Evolutionary conservation across 305 asterid genomes (phyloP), one percentile per base, ranked within the genome.

Genomic region (Fraxinus greggii): DNA sequence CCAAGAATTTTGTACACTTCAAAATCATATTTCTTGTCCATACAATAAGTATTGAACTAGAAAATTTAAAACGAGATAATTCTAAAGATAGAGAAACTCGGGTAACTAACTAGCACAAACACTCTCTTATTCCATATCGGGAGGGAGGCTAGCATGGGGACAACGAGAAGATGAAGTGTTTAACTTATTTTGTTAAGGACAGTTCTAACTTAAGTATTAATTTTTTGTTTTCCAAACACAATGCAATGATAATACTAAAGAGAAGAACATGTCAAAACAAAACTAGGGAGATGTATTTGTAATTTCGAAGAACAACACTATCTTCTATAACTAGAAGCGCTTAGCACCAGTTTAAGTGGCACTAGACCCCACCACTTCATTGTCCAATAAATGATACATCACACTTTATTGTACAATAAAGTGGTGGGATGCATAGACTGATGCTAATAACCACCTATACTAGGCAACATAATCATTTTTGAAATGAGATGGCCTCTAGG

Each of bases 21-120:
- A 75, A 79, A 38, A 26, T 73, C 85, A 48, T 73, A 79, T 82
- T 70, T 61, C 26, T 26, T 40, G 13, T 65, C n/a, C 4, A 7
- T 19, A 19, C 24, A 19, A 59, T 7, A 31, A 59, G 19, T 48
- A 48, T 15, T 56, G 26, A 5, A 56, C 67, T 42, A 42, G 17
- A 12, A 42, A 10, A 40, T 2, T 42, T 42, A 42, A 42, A 42
- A 42, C 17, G 51, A 12, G n/a, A 42, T 42, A 42, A 12, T 42
- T 42, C 17, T 2, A 42, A 56, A 19, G 59, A 17, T 15, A 48
- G 59, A 48, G 21, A 13, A 48, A 48, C 59, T 15, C 0, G n/a
- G 21, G 59, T 48, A 48, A 15, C 59, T 48, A 48, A 42, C 54
- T 13, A 42, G 15, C 15, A 48, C 59, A 48, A 3, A 15, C 59